These are phyloP conservation scores for Marasmius sp. DNA, from an alignment of 1,284 basidiomycete genomes.

Conservation along the genomic window DNA sequence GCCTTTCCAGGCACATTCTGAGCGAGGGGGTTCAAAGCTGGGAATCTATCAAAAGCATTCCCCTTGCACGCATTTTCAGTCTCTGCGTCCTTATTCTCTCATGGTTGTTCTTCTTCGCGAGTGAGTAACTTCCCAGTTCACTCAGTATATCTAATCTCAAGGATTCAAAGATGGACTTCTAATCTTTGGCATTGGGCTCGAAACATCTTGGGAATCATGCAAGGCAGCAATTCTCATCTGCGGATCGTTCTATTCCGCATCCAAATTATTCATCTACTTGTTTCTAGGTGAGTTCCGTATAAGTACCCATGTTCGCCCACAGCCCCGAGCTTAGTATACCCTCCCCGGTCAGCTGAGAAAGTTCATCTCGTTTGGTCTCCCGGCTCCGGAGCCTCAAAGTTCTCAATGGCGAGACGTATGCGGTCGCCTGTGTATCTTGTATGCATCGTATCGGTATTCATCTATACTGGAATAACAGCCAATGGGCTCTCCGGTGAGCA, in stretches of 20 bases:
- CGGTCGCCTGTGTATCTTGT: background rate
- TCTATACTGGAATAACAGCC: background rate
- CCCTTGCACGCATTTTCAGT: slow-evolving; percentile 1
- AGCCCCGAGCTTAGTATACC: background rate
- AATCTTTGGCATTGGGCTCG: slow-evolving; percentile 5
- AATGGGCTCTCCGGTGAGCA: background rate
- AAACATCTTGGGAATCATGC: background rate
- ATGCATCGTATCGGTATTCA: background rate
- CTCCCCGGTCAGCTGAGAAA: background rate
- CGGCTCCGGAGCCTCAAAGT: too few species aligned
- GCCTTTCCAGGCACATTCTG: background rate
- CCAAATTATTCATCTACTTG: slow-evolving; percentile 7
- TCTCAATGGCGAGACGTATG: background rate
- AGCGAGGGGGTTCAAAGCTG: slow-evolving; percentile 3
- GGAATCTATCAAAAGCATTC: background rate
- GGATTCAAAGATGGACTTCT: background rate
- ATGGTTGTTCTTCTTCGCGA: slow-evolving; percentile 9
- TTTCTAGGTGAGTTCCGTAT: background rate
- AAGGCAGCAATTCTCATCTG: slow-evolving; percentile 4
- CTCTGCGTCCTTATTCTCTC: slow-evolving; percentile 6
- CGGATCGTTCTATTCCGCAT: slow-evolving; percentile 1
- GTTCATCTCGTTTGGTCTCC: slow-evolving; percentile 5
- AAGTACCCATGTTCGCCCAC: background rate
- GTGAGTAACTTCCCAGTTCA: background rate
- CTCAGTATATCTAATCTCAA: background rate